These are phyloP conservation scores for Draba incana DNA, from an alignment of 345 rosid species.

Conservation along the genomic window DNA sequence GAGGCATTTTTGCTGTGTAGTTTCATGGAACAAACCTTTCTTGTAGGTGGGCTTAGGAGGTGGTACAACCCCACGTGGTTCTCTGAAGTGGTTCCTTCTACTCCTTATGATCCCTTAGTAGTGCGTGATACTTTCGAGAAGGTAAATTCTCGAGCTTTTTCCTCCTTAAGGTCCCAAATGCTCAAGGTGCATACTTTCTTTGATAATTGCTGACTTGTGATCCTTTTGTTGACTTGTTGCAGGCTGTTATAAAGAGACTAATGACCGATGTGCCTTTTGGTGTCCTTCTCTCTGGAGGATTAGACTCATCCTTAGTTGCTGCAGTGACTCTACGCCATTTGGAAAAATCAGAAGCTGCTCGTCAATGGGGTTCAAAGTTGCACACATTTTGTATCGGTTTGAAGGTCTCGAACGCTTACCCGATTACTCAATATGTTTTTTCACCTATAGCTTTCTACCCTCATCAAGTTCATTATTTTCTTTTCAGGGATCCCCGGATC, in stretches of 20 bases:
- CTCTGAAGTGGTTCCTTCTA: constrained; percentile 68
- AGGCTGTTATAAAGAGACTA: constrained; percentile 83
- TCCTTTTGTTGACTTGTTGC: constrained; percentile 24
- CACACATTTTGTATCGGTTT: constrained; percentile 81
- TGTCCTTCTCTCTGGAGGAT: constrained; percentile 85
- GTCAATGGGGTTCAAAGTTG: constrained; percentile 82
- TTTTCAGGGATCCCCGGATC: constrained; percentile 77
- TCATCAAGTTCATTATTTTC: constrained; percentile 18
- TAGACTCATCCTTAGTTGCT: constrained; percentile 89
- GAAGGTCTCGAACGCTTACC: constrained; percentile 51
- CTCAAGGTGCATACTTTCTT: constrained; percentile 10
- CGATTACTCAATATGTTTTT: not conserved
- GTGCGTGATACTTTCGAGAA: constrained; percentile 68
- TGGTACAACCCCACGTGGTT: constrained; percentile 86
- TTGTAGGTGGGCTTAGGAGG: constrained; percentile 69
- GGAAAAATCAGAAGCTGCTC: constrained; percentile 63
- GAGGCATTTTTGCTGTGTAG: not conserved
- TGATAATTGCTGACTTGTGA: constrained; percentile 11
- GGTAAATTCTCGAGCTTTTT: constrained; percentile 45
- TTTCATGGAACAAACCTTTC: constrained; percentile 27
- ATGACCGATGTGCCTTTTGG: constrained; percentile 96
- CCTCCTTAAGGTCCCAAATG: constrained; percentile 12
- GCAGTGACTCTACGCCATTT: constrained; percentile 72
- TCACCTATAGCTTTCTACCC: constrained; percentile 11
- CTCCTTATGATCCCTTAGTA: constrained; percentile 58